Conservation (phyloP, 768 basidiomycete genomes). For the Calocybe gangraenosa region DNA sequence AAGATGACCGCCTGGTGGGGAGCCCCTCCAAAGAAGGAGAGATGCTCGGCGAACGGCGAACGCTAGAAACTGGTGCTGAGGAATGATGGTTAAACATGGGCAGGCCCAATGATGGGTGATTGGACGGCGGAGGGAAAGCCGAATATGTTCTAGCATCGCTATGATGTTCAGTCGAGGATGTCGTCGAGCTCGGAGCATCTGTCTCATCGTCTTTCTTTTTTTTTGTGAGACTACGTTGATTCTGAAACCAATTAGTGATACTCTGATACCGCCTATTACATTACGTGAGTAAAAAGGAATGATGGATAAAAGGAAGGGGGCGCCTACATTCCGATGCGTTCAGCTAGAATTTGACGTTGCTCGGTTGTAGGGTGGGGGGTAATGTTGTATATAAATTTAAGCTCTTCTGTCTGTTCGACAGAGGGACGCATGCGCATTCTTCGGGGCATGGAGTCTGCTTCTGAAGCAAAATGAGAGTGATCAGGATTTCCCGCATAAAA, state of each 20-base stretch:
- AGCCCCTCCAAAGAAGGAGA: slow-evolving; percentile 36
- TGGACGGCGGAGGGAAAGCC: slow-evolving; percentile 45
- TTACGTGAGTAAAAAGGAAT: slow-evolving; percentile 24
- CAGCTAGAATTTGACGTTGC: slow-evolving; percentile 59
- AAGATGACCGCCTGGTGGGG: slow-evolving; percentile 34
- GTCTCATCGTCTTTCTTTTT: slow-evolving; percentile 61
- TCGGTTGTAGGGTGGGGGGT: slow-evolving; percentile 69
- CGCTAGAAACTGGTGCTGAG: slow-evolving; percentile 25
- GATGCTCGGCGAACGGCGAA: slow-evolving; percentile 33
- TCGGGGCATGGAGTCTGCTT: slow-evolving; percentile 48
- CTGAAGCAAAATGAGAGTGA: slow-evolving; percentile 45
- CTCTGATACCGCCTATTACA: slow-evolving; percentile 66
- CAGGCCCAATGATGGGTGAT: slow-evolving; percentile 41
- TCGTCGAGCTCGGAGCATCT: slow-evolving; percentile 25
- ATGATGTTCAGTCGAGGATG: slow-evolving; percentile 27
- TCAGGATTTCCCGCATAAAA: slow-evolving; percentile 48
- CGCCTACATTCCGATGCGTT: slow-evolving; percentile 71
- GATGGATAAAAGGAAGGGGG: slow-evolving; percentile 24
- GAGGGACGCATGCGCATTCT: slow-evolving; percentile 64
- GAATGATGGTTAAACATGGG: slow-evolving; percentile 31
- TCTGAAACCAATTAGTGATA: slow-evolving; percentile 86
- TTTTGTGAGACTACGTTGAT: slow-evolving; percentile 75
- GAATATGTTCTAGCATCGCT: slow-evolving; percentile 37
- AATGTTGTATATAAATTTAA: slow-evolving; percentile 57
- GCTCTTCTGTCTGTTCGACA: slow-evolving; percentile 62